Conservation (phyloP, 1,139 yeast genomes). For the Magnusiomyces suaveolens region DNA sequence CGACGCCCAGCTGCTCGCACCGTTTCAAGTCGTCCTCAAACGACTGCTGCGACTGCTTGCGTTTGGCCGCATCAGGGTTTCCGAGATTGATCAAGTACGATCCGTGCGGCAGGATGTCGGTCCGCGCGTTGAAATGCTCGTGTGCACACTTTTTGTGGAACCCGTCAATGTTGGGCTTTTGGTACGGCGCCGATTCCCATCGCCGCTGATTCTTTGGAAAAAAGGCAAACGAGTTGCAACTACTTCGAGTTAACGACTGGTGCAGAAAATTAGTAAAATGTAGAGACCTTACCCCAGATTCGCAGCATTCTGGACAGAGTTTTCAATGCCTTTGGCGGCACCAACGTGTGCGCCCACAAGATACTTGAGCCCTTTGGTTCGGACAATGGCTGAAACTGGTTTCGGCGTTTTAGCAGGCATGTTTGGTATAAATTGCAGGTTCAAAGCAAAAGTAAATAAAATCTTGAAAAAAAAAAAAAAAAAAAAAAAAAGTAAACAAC, state of each 20-base stretch:
- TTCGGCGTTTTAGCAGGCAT: background rate
- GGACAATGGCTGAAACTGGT: background rate
- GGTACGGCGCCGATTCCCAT: constrained; percentile 78
- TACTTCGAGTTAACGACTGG: background rate
- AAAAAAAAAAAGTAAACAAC: too few species aligned
- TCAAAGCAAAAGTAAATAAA: background rate
- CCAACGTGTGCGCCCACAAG: constrained; percentile 33
- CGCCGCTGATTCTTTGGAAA: constrained; percentile 83
- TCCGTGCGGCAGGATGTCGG: constrained; percentile 84
- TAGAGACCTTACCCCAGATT: constrained; percentile 48
- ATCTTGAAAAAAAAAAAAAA: background rate
- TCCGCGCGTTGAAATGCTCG: constrained; percentile 53
- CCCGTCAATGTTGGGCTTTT: constrained; percentile 53
- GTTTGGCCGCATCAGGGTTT: constrained; percentile 77
- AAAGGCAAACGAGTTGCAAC: constrained; percentile 71
- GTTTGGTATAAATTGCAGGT: background rate
- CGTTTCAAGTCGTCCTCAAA: constrained; percentile 77
- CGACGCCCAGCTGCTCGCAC: constrained; percentile 78
- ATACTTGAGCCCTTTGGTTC: constrained; percentile 17
- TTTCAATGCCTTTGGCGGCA: constrained; percentile 44
- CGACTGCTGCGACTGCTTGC: constrained; percentile 63
- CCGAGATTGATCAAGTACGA: constrained; percentile 88
- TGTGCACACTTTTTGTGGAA: constrained; percentile 55
- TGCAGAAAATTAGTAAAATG: background rate
- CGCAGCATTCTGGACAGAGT: constrained; percentile 65